Base-by-base conservation (phyloP, 148 eudicot genomes). In the Chenopodium album region DNA sequence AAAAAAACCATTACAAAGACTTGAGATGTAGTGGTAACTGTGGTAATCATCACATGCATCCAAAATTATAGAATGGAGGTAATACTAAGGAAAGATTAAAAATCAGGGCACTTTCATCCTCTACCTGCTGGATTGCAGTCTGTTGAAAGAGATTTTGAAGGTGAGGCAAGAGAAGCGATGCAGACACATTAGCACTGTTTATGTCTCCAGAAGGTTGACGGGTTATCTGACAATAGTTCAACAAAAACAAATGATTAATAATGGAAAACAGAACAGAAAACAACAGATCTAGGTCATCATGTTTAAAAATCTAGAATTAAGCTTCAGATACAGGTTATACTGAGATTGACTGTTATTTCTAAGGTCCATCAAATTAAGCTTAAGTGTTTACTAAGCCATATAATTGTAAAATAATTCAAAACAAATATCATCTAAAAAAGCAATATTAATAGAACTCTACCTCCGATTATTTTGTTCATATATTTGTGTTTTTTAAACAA, bases 101-200 rank as follows among this genome's bases (percentile, higher is more conserved):
- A 56, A 74, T 37, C 44, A 83, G 29, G 64, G 65, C 23, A 76
- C 22, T 13, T 41, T 72, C 77, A 81, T 73, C 37, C 68, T 82
- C 75, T 79, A 91, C 99, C 89, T 96, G 99, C 85, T 96, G 99
- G 66, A 91, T 75, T 77, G 94, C 86, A 71, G 95, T 92, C 88
- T 96, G 98, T 85, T 92, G 99, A 78, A 88, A 88, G 64, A 96
- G 97, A 85, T 91, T 90, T 86, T 95, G 99, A 81, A 95, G 97
- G 86, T 91, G 94, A 78, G 94, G 95, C 92, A 94, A 83, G 74
- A 95, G 91, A 85, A 92, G 62, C 70, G 98, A 88, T 31, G 92
- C 82, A 71, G 97, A 87, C 59, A 88, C 50, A 76, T 76, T 88
- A 75, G 88, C 82, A 82, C 80, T 85, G 82, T 85, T 75, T 54